Conservation (phyloP, 2,329 filamentous ascomycete genomes). For the Paraconiothyrium brasiliense region DNA sequence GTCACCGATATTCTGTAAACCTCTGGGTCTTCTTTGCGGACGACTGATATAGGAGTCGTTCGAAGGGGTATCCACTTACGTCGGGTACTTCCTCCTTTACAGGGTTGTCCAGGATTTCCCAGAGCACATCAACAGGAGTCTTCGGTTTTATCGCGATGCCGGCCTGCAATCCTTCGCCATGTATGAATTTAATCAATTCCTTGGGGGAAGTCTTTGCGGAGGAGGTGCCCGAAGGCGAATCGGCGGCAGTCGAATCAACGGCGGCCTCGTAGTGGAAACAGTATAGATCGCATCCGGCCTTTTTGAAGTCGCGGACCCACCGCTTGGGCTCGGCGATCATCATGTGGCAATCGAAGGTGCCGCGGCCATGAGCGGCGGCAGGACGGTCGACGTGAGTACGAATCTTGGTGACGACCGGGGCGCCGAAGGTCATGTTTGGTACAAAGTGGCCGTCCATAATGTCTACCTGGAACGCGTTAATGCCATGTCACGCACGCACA, state of each 20-base stretch:
- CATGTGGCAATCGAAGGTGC: slow-evolving; percentile 99
- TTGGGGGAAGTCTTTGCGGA: slow-evolving; percentile 81
- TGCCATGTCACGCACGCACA: slow-evolving; percentile 22
- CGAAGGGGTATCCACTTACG: slow-evolving; percentile 65
- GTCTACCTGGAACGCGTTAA: slow-evolving; percentile 90
- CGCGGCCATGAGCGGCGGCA: slow-evolving; percentile 73
- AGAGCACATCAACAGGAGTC: slow-evolving; percentile 89
- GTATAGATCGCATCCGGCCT: slow-evolving; percentile 96
- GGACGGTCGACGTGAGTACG: slow-evolving; percentile 84
- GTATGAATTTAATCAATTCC: slow-evolving; percentile 89
- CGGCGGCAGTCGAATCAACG: slow-evolving; percentile 81
- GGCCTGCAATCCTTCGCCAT: slow-evolving; percentile 85
- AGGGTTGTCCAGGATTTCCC: slow-evolving; percentile 81
- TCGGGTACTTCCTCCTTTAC: slow-evolving; percentile 83
- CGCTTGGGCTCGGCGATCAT: slow-evolving; percentile 99
- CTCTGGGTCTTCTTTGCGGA: slow-evolving; percentile 25
- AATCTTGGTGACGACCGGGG: slow-evolving; percentile 94
- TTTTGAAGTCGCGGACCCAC: slow-evolving; percentile 96
- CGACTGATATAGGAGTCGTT: slow-evolving; percentile 23
- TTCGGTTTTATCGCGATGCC: slow-evolving; percentile 96
- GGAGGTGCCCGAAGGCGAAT: slow-evolving; percentile 74
- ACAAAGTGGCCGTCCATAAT: slow-evolving; percentile 99
- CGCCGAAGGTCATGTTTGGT: slow-evolving; percentile 96
- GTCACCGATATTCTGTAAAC: slow-evolving; percentile 24
- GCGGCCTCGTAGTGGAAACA: slow-evolving; percentile 99